phyloP scores from a whole-genome alignment of 2,329 filamentous ascomycete genomes.

The Podosphaera leucotricha region DNA sequence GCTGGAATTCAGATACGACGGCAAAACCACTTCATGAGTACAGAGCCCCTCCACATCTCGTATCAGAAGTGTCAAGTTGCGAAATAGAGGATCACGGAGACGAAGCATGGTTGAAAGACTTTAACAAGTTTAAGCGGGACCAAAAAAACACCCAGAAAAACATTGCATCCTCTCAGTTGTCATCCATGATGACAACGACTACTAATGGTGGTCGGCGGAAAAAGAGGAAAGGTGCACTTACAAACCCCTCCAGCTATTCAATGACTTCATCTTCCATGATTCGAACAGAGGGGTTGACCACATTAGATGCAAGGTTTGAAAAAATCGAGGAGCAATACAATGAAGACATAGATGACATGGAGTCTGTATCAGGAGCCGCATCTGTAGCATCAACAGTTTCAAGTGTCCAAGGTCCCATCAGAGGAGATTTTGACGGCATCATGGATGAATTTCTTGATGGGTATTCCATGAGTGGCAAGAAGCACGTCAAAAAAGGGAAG shows the following conservation, averaged over 20 bases:
- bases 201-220: conserved; percentile 63
- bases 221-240: conserved; percentile 88
- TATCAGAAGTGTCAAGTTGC: conserved; percentile 25
- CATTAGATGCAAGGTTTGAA: conserved; percentile 81
- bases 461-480: conserved; percentile 49
- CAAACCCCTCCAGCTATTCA: conserved; percentile 65
- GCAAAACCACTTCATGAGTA: conserved; percentile 45
- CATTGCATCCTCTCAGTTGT: conserved; percentile 28
- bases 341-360: conserved; percentile 28
- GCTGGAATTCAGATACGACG: conserved; percentile 89
- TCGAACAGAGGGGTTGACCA: conserved; percentile 63
- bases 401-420: conserved; percentile 41
- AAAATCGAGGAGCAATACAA: conserved; percentile 64
- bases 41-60: conserved; percentile 14
- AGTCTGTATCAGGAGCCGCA: conserved; percentile 37
- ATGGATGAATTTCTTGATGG: conserved; percentile 79
- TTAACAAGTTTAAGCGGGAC: conserved; percentile 83
- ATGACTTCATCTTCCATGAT: conserved; percentile 79
- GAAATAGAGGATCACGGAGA: conserved; percentile 37
- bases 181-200: conserved; percentile 49
- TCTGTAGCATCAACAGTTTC: conserved; percentile 41
- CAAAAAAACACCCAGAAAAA: conserved; percentile 25
- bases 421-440: conserved; percentile 66
- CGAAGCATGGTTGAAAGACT: conserved; percentile 76
- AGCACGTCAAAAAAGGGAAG: conserved; percentile 55